phyloP scores from a whole-genome alignment of 2,329 filamentous ascomycete genomes.

The Bipolaris oryzae region DNA sequence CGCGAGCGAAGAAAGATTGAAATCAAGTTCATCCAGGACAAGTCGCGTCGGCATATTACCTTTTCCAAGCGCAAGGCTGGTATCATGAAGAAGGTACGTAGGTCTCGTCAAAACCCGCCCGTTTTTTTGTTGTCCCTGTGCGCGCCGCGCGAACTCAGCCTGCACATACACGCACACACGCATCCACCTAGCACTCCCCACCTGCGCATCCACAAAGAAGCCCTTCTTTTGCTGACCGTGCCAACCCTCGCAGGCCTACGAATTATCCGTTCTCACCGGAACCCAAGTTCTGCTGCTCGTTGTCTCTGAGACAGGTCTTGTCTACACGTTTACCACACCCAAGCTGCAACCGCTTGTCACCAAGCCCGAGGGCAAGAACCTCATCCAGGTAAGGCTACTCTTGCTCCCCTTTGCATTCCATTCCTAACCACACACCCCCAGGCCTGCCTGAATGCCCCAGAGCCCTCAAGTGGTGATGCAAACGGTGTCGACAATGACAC shows the following conservation, averaged over 20 bases:
- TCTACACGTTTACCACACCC: conserved; percentile 98
- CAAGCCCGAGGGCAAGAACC: conserved; percentile 98
- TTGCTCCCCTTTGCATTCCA: conserved; percentile 12
- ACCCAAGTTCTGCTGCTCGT: conserved; percentile 96
- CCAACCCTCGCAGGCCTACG: conserved; percentile 75
- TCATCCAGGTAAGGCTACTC: conserved; percentile 78
- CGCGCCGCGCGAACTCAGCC: conserved; percentile 7
- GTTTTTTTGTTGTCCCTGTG: conserved; percentile 3
- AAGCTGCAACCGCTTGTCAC: conserved; percentile 98
- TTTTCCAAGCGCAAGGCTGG: conserved; percentile 99
- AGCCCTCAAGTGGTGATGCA: conserved; percentile 80
- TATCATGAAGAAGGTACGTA: conserved; percentile 98
- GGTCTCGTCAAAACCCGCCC: background rate
- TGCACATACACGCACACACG: no score
- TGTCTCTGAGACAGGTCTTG: conserved; percentile 94
- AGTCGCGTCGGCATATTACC: conserved; percentile 98
- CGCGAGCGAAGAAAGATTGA: conserved; percentile 99
- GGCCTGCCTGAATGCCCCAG: conserved; percentile 96
- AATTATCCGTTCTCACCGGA: conserved; percentile 94
- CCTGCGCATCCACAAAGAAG: conserved; percentile 13
- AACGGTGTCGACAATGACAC: conserved; percentile 59
- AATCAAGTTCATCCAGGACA: conserved; percentile 99
- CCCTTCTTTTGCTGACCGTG: conserved; percentile 4
- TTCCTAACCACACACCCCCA: conserved; percentile 56
- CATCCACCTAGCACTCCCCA: background rate